Evolutionary conservation across 2,329 filamentous ascomycete genomes (phyloP).

Genomic region (Fusarium tanahbumbuense): DNA sequence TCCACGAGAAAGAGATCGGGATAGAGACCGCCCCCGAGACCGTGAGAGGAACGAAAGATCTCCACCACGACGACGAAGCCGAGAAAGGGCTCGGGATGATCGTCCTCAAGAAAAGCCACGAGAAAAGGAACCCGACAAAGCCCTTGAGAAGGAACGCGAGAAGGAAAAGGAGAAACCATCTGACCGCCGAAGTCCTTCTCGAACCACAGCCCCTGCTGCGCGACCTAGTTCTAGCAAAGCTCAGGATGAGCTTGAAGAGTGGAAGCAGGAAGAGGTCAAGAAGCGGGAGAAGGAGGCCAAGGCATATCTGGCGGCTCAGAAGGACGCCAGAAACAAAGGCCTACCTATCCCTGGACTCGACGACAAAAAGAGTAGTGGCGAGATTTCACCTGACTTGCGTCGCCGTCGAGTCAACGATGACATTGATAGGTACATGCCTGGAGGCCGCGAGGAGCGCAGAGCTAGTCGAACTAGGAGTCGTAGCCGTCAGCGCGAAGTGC

Average conservation of each 20-base stretch:
- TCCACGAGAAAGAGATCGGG: slow-evolving; percentile 49
- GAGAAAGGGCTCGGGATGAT: slow-evolving; percentile 44
- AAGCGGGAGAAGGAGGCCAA: slow-evolving; percentile 73
- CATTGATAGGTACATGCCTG: slow-evolving; percentile 61
- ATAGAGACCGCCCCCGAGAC: slow-evolving; percentile 40
- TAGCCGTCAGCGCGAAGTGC: slow-evolving; percentile 49
- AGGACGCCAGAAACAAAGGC: slow-evolving; percentile 69
- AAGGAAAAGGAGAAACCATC: slow-evolving; percentile 39
- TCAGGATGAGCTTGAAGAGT: slow-evolving; percentile 64
- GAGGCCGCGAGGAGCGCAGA: slow-evolving; percentile 56
- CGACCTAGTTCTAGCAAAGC: slow-evolving; percentile 56
- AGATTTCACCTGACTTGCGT: slow-evolving; percentile 58
- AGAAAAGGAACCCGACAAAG: slow-evolving; percentile 35
- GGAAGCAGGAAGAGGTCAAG: slow-evolving; percentile 71
- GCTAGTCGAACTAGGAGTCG: slow-evolving; percentile 53
- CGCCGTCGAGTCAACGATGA: slow-evolving; percentile 45
- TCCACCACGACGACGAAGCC: slow-evolving; percentile 43
- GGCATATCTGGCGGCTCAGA: slow-evolving; percentile 71
- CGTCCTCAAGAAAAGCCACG: slow-evolving; percentile 39
- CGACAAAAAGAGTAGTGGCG: slow-evolving; percentile 60
- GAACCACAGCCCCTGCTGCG: slow-evolving; percentile 52
- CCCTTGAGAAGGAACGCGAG: slow-evolving; percentile 29
- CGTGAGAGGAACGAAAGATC: slow-evolving; percentile 44
- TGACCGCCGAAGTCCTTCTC: slow-evolving; percentile 60
- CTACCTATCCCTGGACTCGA: slow-evolving; percentile 69